phyloP scores from a whole-genome alignment of 2,329 filamentous ascomycete genomes.

The Clonostachys solani region DNA sequence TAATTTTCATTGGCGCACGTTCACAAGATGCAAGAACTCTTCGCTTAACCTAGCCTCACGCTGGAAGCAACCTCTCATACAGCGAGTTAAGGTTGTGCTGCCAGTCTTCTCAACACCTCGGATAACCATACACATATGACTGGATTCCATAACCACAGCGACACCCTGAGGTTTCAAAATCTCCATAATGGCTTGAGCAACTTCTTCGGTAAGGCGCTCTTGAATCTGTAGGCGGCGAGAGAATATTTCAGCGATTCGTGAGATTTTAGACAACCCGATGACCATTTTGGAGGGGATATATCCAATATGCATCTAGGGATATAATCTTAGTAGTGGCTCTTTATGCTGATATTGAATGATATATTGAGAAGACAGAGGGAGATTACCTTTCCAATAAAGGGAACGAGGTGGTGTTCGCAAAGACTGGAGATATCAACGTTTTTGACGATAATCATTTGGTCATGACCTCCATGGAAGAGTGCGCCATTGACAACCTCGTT shows the following conservation, averaged over 20 bases:
- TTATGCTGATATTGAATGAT: background rate
- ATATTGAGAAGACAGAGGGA: background rate
- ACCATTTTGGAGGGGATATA: conserved; percentile 92
- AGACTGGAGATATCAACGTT: conserved; percentile 93
- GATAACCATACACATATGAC: conserved; percentile 98
- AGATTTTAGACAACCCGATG: conserved; percentile 91
- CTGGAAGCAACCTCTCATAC: conserved; percentile 94
- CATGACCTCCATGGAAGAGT: conserved; percentile 93
- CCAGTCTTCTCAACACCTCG: conserved; percentile 91
- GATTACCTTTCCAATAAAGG: conserved; percentile 85
- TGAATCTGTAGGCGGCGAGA: conserved; percentile 89
- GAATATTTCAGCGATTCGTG: conserved; percentile 96
- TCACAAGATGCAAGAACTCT: conserved; percentile 82
- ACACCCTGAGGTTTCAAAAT: conserved; percentile 91
- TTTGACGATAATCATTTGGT: conserved; percentile 95
- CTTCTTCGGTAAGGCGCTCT: conserved; percentile 92
- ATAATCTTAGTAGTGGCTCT: conserved; percentile 22
- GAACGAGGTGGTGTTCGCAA: conserved; percentile 96
- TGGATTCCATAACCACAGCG: conserved; percentile 96
- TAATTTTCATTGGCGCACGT: conserved; percentile 41
- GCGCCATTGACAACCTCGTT: conserved; percentile 87
- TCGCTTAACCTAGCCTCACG: conserved; percentile 89
- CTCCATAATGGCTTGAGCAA: conserved; percentile 89
- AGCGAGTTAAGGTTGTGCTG: conserved; percentile 90
- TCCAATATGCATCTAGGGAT: conserved; percentile 80